phyloP scores from a whole-genome alignment of 2,329 filamentous ascomycete species.

The Colletotrichum simmondsii region DNA sequence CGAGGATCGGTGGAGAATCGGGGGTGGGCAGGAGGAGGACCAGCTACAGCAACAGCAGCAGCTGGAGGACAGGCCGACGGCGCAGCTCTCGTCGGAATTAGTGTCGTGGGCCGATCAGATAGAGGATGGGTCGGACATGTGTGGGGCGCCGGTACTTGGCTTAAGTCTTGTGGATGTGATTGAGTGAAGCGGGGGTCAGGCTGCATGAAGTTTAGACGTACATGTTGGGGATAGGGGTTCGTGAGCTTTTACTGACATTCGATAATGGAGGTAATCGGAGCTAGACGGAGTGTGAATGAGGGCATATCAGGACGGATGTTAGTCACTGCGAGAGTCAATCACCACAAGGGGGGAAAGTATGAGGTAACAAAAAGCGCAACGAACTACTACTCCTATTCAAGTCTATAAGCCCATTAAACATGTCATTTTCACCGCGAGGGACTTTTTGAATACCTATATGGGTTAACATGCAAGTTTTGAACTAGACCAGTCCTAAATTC shows the following conservation, averaged over 20 bases:
- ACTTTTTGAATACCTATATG: constrained; percentile 26
- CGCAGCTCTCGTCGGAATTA: not conserved
- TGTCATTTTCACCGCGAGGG: constrained; percentile 21
- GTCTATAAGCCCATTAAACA: constrained; percentile 16
- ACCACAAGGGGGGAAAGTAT: not conserved
- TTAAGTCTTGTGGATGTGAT: not conserved
- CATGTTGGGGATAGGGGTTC: too few species aligned
- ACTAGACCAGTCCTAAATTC: constrained; percentile 36
- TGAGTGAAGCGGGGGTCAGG: not conserved
- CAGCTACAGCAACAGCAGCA: not conserved
- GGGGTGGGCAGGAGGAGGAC: not conserved
- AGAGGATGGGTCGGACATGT: constrained; percentile 4
- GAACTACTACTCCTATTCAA: not conserved
- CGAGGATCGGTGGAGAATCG: constrained; percentile 24
- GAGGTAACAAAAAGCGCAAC: not conserved
- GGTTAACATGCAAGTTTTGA: constrained; percentile 35
- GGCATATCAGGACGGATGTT: not conserved
- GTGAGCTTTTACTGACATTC: too few species aligned
- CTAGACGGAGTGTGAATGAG: not conserved
- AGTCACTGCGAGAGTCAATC: not conserved
- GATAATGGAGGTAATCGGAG: not conserved
- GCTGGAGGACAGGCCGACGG: not conserved
- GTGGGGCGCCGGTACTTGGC: not conserved
- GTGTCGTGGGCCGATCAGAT: constrained; percentile 1
- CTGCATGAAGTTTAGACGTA: not conserved